Evolutionary conservation across 345 rosid species (phyloP), one percentile per base, ranked within the genome.

Genomic region (Syzygium oleosum): DNA sequence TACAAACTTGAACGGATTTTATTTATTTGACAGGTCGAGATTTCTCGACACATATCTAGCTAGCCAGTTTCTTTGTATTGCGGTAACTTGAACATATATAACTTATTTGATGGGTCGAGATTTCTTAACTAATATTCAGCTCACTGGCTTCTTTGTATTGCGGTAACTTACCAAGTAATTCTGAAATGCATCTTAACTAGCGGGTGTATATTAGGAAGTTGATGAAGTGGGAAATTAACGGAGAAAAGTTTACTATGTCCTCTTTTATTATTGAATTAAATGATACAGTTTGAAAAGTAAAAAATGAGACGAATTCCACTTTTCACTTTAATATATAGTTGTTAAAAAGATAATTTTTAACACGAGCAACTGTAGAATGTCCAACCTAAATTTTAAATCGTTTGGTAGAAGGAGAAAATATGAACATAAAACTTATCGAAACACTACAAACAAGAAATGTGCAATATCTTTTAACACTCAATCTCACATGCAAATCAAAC

Each of bases 101-200:
- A 59, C 23, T 25, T 11, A 2, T 59, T 25, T 27, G 31, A 12
- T 0, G 14, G 0, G 16, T 59, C 9, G 1, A 25, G 7, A 59
- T 59, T 59, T 59, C 15, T 2, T 27, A 12, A 14, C 3, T 5
- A 59, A 59, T 59, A 5, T 12, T 7, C 1, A 59, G 16, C 15
- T 59, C 5, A 15, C 65, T 5, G 12, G 7, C 65, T 59, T 59
- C 16, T 12, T 27, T 5, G 31, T 27, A 27, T 22, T 1, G 3
- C 13, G 4, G 0, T 19, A 9, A 56, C 63, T 58, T 58, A 25
- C 29, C 7, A 5, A 25, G 63, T 12, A 58, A 3, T 58, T 25
- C 2, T 55, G 2, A 55, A 55, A 9, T 55, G 27, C 59, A 55
- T 3, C 25, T 21, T 25, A 7, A 55, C 12, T 54, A 54, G 58